Conservation (phyloP, 164 flowering plant species). For the Umbellularia californica region DNA sequence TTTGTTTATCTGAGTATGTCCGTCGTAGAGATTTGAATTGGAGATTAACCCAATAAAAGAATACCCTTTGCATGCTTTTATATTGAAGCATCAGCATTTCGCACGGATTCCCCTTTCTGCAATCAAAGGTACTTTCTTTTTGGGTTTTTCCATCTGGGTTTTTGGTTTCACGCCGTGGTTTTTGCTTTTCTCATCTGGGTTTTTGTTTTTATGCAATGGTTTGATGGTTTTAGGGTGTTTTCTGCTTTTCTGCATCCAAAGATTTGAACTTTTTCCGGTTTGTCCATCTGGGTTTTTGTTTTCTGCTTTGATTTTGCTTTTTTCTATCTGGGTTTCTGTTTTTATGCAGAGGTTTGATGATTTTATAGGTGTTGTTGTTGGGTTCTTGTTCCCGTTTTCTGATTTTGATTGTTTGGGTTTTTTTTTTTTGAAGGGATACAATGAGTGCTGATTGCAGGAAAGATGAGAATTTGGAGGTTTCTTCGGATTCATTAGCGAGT, state of each 20-base stretch:
- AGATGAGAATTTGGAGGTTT: constrained; percentile 10
- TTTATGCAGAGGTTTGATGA: not conserved
- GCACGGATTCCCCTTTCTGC: too few relatives aligned
- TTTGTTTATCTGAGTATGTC: not conserved
- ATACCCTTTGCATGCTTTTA: not conserved
- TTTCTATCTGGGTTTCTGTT: constrained; percentile 4
- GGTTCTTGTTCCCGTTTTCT: not conserved
- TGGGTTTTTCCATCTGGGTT: not conserved
- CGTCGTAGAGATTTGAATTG: not conserved
- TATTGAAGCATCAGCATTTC: too few relatives aligned
- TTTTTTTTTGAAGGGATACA: constrained; percentile 13
- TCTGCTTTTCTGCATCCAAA: not conserved
- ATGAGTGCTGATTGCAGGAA: constrained; percentile 12
- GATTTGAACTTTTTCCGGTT: not conserved
- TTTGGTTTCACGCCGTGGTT: not conserved
- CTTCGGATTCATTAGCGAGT: constrained; percentile 28
- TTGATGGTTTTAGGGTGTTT: constrained; percentile 2
- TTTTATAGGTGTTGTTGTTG: not conserved
- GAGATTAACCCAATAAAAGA: not conserved
- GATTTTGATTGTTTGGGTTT: not conserved
- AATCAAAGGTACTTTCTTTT: too few relatives aligned
- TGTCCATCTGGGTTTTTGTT: not conserved
- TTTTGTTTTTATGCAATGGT: not conserved
- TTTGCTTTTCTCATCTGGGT: constrained; percentile 5
- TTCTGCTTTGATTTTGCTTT: not conserved